Percentiles rank a stretch among this genome's conserved stretches.
Conservation (phyloP, 257 asterid species). For the Cynanchum wilfordii region DNA sequence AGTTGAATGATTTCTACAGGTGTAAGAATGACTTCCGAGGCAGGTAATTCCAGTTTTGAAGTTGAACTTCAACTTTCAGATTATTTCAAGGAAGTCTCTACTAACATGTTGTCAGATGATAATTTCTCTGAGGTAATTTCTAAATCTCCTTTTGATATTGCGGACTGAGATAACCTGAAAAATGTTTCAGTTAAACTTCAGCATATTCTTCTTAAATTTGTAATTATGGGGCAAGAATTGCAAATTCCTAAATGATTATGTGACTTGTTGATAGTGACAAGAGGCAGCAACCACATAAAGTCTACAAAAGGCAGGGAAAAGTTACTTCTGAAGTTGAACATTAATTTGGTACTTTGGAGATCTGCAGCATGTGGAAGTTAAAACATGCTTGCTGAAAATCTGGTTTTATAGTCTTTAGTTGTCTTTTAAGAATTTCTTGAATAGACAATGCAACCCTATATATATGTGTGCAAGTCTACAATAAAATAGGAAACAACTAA, state of each 20-base stretch:
- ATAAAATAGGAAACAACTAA: too few species aligned
- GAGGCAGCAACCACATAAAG: not conserved
- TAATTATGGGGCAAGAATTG: not conserved
- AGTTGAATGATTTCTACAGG: conserved; percentile 36
- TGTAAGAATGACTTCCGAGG: conserved; percentile 41
- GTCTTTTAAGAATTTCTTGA: not conserved
- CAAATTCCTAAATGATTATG: not conserved
- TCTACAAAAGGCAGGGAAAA: not conserved
- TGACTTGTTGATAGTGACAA: not conserved
- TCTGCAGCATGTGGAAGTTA: not conserved
- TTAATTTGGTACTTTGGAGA: not conserved
- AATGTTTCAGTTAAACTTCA: not conserved
- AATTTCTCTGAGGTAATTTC: conserved; percentile 63
- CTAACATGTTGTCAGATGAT: conserved; percentile 63
- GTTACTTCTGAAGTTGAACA: not conserved
- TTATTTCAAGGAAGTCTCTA: conserved; percentile 40
- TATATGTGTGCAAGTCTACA: too few species aligned
- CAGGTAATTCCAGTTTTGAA: conserved; percentile 39
- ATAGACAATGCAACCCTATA: too few species aligned
- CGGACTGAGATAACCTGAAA: not conserved
- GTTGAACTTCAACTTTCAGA: conserved; percentile 55
- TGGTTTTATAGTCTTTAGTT: not conserved
- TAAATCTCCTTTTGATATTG: not conserved
- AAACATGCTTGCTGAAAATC: not conserved
- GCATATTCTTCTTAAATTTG: not conserved